These are phyloP conservation scores for Curvularia eragrostidis DNA, from an alignment of 2,329 filamentous ascomycete species.

Conservation along the genomic window DNA sequence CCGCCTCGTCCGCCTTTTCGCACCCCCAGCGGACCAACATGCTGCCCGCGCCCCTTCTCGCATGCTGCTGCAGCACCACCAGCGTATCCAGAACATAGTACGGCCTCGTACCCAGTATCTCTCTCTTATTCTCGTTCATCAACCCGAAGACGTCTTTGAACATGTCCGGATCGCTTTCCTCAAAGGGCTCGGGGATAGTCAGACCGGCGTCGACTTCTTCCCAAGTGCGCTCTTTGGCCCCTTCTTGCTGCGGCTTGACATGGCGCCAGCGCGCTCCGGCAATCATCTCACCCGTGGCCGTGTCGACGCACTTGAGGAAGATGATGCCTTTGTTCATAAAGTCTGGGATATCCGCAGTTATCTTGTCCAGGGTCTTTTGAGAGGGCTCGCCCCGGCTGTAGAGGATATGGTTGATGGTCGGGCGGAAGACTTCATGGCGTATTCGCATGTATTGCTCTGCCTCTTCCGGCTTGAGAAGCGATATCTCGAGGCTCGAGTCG, in stretches of 20 bases:
- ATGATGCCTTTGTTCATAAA: constrained; percentile 35
- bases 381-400: constrained; percentile 42
- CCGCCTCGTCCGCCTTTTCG: constrained; percentile 40
- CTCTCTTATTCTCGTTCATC: constrained; percentile 35
- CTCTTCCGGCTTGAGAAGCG: constrained; percentile 36
- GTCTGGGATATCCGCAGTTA: constrained; percentile 32
- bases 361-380: constrained; percentile 29
- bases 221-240: constrained; percentile 28
- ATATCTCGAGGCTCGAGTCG: constrained; percentile 34
- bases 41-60: constrained; percentile 42
- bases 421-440: constrained; percentile 40
- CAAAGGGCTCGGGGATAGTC: constrained; percentile 32
- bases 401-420: constrained; percentile 45
- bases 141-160: constrained; percentile 29
- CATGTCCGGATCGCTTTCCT: constrained; percentile 36
- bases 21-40: constrained; percentile 44
- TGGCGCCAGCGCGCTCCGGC: constrained; percentile 42
- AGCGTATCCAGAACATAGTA: constrained; percentile 43
- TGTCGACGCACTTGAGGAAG: constrained; percentile 42
- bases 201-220: constrained; percentile 40
- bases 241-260: constrained; percentile 26
- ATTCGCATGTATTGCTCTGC: constrained; percentile 41
- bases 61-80: constrained; percentile 41
- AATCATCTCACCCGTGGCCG: constrained; percentile 32
- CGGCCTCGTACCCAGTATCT: constrained; percentile 29